A percentile compares a stretch with the other conserved stretches of the same genome.
Conservation (phyloP, 306 rosid genomes). For the Ormosia semicastrata region DNA sequence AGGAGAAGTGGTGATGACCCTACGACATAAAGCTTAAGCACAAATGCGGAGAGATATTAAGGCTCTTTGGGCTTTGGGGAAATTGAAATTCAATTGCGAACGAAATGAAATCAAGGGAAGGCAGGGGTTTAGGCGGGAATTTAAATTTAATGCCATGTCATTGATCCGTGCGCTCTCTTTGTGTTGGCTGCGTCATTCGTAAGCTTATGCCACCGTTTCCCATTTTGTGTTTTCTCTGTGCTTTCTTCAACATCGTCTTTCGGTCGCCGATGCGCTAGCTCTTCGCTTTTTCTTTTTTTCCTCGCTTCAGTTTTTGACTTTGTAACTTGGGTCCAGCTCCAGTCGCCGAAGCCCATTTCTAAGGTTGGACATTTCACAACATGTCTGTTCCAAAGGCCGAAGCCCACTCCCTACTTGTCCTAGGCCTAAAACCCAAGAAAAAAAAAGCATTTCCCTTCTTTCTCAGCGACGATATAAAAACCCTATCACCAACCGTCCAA, state of each 20-base stretch:
- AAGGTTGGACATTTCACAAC: too few relatives aligned
- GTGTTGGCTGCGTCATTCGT: constrained; percentile 44
- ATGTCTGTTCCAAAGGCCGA: too few relatives aligned
- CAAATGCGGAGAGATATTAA: constrained; percentile 48
- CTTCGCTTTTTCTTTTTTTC: background rate
- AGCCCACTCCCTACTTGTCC: too few relatives aligned
- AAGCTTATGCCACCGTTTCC: constrained; percentile 13
- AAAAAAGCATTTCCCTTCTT: too few relatives aligned
- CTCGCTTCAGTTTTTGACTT: background rate
- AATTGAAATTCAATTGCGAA: constrained; percentile 87
- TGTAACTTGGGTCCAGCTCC: background rate
- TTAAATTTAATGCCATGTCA: constrained; percentile 76
- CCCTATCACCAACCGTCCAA: too few relatives aligned
- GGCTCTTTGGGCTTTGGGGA: constrained; percentile 28
- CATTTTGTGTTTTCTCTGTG: constrained; percentile 42
- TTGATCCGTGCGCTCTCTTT: constrained; percentile 41
- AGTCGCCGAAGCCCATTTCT: background rate
- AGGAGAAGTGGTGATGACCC: background rate
- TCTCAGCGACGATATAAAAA: too few relatives aligned
- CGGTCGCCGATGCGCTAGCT: background rate
- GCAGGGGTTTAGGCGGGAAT: constrained; percentile 88
- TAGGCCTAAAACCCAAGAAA: too few relatives aligned
- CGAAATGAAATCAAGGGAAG: constrained; percentile 50
- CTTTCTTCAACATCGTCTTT: constrained; percentile 21
- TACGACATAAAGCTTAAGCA: constrained; percentile 3